Conservation (phyloP, 768 basidiomycete species). For the Lactarius indigo region DNA sequence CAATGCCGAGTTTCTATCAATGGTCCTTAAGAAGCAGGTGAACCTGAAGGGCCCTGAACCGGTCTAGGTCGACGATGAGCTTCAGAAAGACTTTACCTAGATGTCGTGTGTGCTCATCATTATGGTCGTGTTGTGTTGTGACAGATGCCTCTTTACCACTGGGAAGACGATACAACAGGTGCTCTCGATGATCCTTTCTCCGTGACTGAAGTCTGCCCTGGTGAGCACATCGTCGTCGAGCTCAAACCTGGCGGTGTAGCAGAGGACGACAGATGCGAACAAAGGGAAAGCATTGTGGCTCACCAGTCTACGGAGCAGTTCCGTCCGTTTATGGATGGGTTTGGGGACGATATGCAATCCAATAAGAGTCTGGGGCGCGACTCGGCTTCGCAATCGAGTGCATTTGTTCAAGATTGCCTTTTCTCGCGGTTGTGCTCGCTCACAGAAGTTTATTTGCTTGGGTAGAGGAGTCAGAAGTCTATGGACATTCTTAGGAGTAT, state of each 20-base stretch:
- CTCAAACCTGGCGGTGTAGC: constrained; percentile 60
- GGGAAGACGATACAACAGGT: constrained; percentile 70
- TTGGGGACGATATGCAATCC: too few species aligned
- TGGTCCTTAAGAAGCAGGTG: too few species aligned
- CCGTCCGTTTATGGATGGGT: constrained; percentile 78
- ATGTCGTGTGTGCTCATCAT: constrained; percentile 38
- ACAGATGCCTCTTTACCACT: neutral
- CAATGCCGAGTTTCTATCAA: too few species aligned
- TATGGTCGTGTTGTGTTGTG: constrained; percentile 2
- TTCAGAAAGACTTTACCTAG: constrained; percentile 62
- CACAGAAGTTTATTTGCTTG: too few species aligned
- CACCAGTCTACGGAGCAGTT: constrained; percentile 87
- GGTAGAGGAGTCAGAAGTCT: too few species aligned
- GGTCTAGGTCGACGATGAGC: too few species aligned
- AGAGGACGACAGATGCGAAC: constrained; percentile 60
- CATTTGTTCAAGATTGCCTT: too few species aligned
- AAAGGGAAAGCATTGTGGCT: constrained; percentile 72
- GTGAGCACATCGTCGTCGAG: constrained; percentile 64
- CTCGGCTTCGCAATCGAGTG: too few species aligned
- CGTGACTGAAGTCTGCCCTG: constrained; percentile 68
- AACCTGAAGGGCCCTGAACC: too few species aligned
- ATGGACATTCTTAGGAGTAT: too few species aligned
- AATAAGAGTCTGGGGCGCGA: too few species aligned
- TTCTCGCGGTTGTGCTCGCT: too few species aligned
- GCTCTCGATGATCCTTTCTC: constrained; percentile 72